phyloP scores from a whole-genome alignment of 1,139 yeast genomes.

The Pichia sp. region DNA sequence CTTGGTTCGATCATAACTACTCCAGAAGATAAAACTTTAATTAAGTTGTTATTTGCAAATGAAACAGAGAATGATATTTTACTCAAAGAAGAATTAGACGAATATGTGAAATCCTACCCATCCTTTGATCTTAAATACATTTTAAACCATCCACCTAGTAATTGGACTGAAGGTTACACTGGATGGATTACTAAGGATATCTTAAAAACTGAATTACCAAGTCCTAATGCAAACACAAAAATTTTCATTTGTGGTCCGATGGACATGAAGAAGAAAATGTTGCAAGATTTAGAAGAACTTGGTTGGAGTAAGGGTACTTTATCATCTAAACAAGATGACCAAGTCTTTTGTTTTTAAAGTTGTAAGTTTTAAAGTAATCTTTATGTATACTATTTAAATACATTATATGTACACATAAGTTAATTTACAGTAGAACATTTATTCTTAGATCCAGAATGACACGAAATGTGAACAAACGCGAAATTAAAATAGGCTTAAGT shows the following conservation, averaged over 20 bases:
- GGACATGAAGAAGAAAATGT: constrained; percentile 52
- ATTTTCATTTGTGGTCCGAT: constrained; percentile 75
- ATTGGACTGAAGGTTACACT: constrained; percentile 48
- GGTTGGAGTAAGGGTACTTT: constrained; percentile 56
- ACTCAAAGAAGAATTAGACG: constrained; percentile 64
- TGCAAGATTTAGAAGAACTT: constrained; percentile 45
- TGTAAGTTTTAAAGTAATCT: neutral
- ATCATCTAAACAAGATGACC: constrained; percentile 51
- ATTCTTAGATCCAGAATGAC: no score
- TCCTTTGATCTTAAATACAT: constrained; percentile 49
- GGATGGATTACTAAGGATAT: constrained; percentile 59
- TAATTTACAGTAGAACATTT: no score
- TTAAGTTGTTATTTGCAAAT: constrained; percentile 61
- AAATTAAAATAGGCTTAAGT: no score
- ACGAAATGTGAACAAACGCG: no score
- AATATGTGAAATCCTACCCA: constrained; percentile 56
- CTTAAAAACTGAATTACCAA: constrained; percentile 47
- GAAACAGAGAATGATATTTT: constrained; percentile 69
- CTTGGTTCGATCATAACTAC: constrained; percentile 58
- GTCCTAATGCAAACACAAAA: constrained; percentile 41
- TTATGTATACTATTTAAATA: no score
- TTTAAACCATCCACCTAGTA: constrained; percentile 33
- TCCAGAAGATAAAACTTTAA: constrained; percentile 55
- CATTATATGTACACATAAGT: no score
- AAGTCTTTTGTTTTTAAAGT: constrained; percentile 61